These are phyloP conservation scores for Aspergillus aculeatus DNA, from an alignment of 2,329 filamentous ascomycete species.

Conservation along the genomic window DNA sequence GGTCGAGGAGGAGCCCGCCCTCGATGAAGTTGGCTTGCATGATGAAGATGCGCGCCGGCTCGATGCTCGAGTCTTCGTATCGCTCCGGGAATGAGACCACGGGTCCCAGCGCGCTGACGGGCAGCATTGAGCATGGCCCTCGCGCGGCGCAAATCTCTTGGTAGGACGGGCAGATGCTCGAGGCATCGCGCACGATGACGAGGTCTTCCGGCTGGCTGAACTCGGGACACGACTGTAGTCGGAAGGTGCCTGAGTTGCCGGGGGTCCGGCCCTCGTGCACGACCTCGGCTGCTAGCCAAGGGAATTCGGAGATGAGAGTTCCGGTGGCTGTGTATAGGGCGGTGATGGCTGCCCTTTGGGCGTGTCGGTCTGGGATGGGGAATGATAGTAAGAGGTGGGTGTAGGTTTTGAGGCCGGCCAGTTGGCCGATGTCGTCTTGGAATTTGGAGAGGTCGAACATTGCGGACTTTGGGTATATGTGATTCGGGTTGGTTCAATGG, in stretches of 20 bases:
- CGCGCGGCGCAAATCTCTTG: background rate
- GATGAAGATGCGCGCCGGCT: conserved; percentile 13
- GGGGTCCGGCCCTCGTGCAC: background rate
- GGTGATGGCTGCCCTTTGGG: background rate
- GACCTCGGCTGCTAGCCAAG: background rate
- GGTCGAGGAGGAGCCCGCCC: conserved; percentile 19
- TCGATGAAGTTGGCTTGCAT: conserved; percentile 21
- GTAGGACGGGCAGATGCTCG: background rate
- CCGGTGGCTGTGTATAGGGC: background rate
- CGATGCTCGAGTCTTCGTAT: conserved; percentile 16
- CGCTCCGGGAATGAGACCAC: conserved; percentile 23
- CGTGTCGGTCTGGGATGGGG: background rate
- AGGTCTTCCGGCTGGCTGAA: background rate
- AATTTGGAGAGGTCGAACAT: background rate
- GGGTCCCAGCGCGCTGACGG: conserved; percentile 27
- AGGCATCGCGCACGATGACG: background rate
- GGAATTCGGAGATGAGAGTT: background rate
- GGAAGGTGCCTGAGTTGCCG: background rate
- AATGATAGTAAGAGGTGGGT: conserved; percentile 6
- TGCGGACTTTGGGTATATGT: background rate
- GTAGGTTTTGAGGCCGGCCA: conserved; percentile 10
- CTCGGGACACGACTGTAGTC: background rate
- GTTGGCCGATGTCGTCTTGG: conserved; percentile 11
- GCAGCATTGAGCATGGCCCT: conserved; percentile 29
- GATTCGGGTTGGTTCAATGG: background rate